Conservation (phyloP, 2,329 filamentous ascomycete genomes). For the Aspergillus ochraceus region DNA sequence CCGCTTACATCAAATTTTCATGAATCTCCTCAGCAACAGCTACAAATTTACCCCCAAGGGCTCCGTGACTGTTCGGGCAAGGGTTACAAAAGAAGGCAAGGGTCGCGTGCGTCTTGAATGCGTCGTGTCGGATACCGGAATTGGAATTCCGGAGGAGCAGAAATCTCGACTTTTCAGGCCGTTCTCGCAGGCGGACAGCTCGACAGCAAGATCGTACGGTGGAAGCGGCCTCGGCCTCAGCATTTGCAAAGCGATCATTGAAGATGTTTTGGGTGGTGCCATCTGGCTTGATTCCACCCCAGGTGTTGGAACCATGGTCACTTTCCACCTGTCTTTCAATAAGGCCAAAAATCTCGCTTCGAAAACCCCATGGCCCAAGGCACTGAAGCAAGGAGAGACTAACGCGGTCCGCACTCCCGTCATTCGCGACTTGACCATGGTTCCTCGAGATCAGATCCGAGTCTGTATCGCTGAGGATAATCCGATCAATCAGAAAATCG, state of each 20-base stretch:
- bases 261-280: conserved; percentile 84
- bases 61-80: conserved; percentile 78
- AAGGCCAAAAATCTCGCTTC: conserved; percentile 66
- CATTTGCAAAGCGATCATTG: conserved; percentile 92
- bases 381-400: conserved; percentile 40
- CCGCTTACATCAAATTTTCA: conserved; percentile 73
- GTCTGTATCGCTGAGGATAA: conserved; percentile 97
- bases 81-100: conserved; percentile 68
- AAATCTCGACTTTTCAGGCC: conserved; percentile 85
- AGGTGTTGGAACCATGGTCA: conserved; percentile 60
- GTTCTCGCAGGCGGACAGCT: conserved; percentile 89
- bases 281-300: conserved; percentile 80
- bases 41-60: conserved; percentile 91
- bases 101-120: conserved; percentile 75
- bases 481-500: conserved; percentile 90
- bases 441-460: conserved; percentile 75
- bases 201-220: conserved; percentile 85
- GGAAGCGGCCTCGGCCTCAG: conserved; percentile 88
- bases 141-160: conserved; percentile 77
- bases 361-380: conserved; percentile 58
- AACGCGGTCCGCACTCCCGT: conserved; percentile 46
- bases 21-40: conserved; percentile 86
- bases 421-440: conserved; percentile 66
- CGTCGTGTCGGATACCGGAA: conserved; percentile 86
- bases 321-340: conserved; percentile 81